phyloP scores from a whole-genome alignment of 805 yeast genomes.

The Blastobotrys peoriensis region DNA sequence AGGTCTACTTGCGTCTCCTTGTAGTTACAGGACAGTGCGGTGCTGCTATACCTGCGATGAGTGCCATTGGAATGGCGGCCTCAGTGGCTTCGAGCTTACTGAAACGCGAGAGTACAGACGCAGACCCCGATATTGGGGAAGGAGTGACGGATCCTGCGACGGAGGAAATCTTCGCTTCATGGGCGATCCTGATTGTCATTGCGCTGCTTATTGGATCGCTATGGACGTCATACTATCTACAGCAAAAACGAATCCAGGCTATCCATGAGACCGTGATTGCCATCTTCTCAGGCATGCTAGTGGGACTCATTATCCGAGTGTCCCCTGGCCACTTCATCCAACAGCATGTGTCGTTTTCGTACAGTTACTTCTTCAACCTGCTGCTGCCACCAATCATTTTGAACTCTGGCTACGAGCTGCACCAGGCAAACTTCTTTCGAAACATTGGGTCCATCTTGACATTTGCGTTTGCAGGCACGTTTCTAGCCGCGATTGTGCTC shows the following conservation, averaged over 20 bases:
- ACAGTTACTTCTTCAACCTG: slow-evolving; percentile 89
- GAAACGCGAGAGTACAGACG: slow-evolving; percentile 33
- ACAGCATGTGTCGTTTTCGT: slow-evolving; percentile 92
- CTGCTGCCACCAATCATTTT: slow-evolving; percentile 92
- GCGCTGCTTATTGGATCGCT: slow-evolving; percentile 78
- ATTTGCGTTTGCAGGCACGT: slow-evolving; percentile 97
- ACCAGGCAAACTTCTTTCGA: slow-evolving; percentile 90
- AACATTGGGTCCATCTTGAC: slow-evolving; percentile 86
- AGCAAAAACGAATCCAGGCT: slow-evolving; percentile 85
- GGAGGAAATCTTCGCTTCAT: slow-evolving; percentile 92
- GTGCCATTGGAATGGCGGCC: too few relatives aligned
- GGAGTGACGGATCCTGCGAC: slow-evolving; percentile 74
- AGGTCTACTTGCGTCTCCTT: too few relatives aligned
- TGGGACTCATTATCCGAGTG: slow-evolving; percentile 83
- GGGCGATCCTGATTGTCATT: slow-evolving; percentile 90
- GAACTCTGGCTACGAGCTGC: slow-evolving; percentile 93
- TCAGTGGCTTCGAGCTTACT: too few relatives aligned
- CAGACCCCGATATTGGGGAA: slow-evolving; percentile 40
- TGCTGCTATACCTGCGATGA: too few relatives aligned
- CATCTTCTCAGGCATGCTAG: slow-evolving; percentile 93
- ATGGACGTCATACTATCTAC: slow-evolving; percentile 92
- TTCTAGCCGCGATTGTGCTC: slow-evolving; percentile 81
- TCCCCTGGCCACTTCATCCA: slow-evolving; percentile 97
- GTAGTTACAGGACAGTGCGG: too few relatives aligned
- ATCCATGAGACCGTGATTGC: slow-evolving; percentile 97